phyloP scores from a whole-genome alignment of 257 asterid species.

The Petrea volubilis region DNA sequence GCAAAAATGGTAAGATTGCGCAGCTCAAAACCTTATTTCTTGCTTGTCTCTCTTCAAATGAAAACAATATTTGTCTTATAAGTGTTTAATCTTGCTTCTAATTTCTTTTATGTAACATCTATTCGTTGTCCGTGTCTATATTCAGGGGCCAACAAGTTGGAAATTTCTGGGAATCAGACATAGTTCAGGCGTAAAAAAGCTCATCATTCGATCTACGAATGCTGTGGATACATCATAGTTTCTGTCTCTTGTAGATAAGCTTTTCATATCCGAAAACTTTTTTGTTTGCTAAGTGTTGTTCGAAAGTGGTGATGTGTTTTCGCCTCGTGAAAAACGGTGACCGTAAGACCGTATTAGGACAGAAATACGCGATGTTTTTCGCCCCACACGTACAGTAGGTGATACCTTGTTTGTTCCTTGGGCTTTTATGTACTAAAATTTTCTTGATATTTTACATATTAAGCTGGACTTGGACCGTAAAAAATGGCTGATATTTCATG shows the following conservation, averaged over 20 bases:
- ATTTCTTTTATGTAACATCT: not conserved
- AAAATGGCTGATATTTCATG: not conserved
- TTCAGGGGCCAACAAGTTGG: constrained; percentile 27
- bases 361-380: not conserved
- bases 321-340: not conserved
- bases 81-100: not conserved
- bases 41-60: not conserved
- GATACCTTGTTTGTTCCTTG: not conserved
- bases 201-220: not conserved
- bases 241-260: constrained; percentile 14
- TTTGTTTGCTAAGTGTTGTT: not conserved
- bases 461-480: not conserved
- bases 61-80: not conserved
- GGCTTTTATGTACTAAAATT: not conserved
- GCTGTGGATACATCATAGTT: not conserved
- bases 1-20: constrained; percentile 41
- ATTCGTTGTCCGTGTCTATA: not conserved
- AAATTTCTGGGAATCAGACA: constrained; percentile 13
- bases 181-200: constrained; percentile 18
- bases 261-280: not conserved
- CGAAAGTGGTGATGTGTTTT: constrained; percentile 3
- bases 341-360: not conserved
- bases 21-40: not conserved
- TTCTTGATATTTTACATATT: not conserved
- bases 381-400: not conserved